Percentiles rank a stretch among this genome's conserved stretches.
Conservation (phyloP, 768 basidiomycete genomes). For the Suillus subaureus region DNA sequence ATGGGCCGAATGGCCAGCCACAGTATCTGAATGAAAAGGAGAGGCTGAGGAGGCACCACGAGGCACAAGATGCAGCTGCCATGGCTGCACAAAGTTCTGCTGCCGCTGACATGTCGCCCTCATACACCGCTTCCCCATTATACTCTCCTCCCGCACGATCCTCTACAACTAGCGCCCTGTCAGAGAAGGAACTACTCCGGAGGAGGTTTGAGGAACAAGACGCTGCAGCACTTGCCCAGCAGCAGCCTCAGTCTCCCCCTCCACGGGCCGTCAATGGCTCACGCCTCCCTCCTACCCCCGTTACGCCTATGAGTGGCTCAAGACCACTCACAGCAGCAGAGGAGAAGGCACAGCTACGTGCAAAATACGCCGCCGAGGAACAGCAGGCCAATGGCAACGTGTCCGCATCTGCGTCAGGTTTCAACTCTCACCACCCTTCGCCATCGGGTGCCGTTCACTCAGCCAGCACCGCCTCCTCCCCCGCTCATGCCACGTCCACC, state of each 20-base stretch:
- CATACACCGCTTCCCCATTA: conserved; percentile 19
- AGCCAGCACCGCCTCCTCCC: conserved; percentile 52
- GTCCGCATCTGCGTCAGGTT: conserved; percentile 20
- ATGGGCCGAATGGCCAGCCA: conserved; percentile 40
- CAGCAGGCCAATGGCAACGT: conserved; percentile 22
- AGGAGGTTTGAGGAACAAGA: conserved; percentile 62
- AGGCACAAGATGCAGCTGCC: conserved; percentile 65
- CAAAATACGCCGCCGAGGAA: conserved; percentile 65
- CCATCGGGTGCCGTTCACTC: conserved; percentile 8
- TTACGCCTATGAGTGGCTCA: conserved; percentile 27
- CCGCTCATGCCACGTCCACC: conserved; percentile 80
- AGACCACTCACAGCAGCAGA: conserved; percentile 67
- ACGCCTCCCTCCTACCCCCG: conserved; percentile 35
- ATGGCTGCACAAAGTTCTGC: conserved; percentile 27
- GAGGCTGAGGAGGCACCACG: conserved; percentile 60
- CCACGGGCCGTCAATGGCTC: conserved; percentile 24
- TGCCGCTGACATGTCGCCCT: conserved; percentile 18
- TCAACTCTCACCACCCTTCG: conserved; percentile 18
- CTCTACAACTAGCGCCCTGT: conserved; percentile 27
- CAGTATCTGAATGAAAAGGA: conserved; percentile 66
- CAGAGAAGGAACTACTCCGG: conserved; percentile 62
- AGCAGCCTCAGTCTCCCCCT: conserved; percentile 28
- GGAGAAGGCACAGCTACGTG: conserved; percentile 72
- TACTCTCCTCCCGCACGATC: conserved; percentile 25
- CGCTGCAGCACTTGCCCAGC: conserved; percentile 33